Evolutionary conservation across 495 filamentous ascomycete species (phyloP).

Genomic region (Haplographium delicatum): DNA sequence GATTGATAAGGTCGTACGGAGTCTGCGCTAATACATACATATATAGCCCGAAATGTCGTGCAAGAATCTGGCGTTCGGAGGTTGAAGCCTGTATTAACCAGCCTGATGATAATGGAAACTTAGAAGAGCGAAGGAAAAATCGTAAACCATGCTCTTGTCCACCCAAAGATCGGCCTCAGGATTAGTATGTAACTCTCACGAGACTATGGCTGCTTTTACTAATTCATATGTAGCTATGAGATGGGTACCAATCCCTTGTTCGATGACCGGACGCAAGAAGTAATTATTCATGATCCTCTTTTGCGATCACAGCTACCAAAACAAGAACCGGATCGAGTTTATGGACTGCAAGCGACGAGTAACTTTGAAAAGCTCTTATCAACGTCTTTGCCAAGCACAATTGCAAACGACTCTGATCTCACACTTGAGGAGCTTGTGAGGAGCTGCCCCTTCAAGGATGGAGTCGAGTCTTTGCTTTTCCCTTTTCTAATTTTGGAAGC

Average conservation of each 20-base stretch:
- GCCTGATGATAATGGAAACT: not conserved
- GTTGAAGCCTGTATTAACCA: conserved; percentile 14
- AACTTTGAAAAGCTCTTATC: conserved; percentile 15
- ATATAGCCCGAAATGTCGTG: conserved; percentile 15
- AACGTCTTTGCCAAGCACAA: conserved; percentile 3
- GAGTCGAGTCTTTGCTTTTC: conserved; percentile 8
- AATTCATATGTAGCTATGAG: conserved; percentile 9
- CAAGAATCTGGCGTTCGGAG: conserved; percentile 17
- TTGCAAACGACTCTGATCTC: conserved; percentile 1
- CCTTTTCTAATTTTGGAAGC: conserved; percentile 14
- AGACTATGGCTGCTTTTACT: conserved; percentile 1
- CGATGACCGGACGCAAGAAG: conserved; percentile 13
- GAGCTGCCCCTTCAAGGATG: conserved; percentile 13
- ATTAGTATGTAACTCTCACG: conserved; percentile 11
- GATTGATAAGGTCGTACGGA: not conserved
- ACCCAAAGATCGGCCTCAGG: conserved; percentile 9
- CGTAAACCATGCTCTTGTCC: conserved; percentile 16
- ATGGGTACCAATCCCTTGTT: conserved; percentile 13
- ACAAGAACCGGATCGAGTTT: conserved; percentile 19
- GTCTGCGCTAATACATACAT: conserved; percentile 2
- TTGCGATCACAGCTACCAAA: conserved; percentile 15
- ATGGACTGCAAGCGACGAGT: conserved; percentile 16
- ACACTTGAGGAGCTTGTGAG: conserved; percentile 14
- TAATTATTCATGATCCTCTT: conserved; percentile 11
- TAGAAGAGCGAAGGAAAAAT: conserved; percentile 13